Conservation (phyloP, 2,329 filamentous ascomycete genomes). For the Alternaria sp. region DNA sequence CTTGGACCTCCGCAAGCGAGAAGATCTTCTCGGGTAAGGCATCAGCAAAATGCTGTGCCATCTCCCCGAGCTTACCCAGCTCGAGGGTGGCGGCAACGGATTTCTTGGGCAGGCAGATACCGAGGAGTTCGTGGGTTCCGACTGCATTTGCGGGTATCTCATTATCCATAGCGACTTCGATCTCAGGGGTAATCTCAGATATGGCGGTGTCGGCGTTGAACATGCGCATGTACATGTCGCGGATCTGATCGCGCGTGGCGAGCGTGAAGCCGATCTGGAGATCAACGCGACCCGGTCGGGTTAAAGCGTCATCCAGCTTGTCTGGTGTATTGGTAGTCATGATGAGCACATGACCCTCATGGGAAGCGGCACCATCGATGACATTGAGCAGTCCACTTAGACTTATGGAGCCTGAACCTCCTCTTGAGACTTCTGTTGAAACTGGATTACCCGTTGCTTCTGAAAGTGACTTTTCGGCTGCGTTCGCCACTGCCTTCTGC, state of each 20-base stretch:
- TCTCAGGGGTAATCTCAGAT: neutral
- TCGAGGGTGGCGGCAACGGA: constrained; percentile 14
- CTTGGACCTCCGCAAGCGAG: constrained; percentile 63
- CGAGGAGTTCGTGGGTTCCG: constrained; percentile 21
- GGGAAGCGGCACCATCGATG: constrained; percentile 81
- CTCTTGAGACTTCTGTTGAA: neutral
- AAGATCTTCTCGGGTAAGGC: constrained; percentile 58
- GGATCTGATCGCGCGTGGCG: constrained; percentile 52
- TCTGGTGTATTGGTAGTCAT: constrained; percentile 85
- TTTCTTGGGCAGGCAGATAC: constrained; percentile 11
- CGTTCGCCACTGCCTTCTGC: neutral
- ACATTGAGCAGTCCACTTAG: constrained; percentile 82
- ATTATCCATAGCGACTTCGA: neutral
- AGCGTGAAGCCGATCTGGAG: constrained; percentile 68
- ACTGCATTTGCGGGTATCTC: neutral
- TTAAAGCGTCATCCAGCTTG: constrained; percentile 74
- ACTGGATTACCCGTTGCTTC: too few species aligned
- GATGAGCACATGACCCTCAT: constrained; percentile 80
- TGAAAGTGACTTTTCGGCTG: neutral
- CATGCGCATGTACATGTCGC: constrained; percentile 55
- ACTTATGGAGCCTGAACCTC: constrained; percentile 62
- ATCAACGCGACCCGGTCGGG: constrained; percentile 76
- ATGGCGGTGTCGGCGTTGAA: constrained; percentile 24
- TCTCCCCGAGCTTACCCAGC: constrained; percentile 19
- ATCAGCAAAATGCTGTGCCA: constrained; percentile 57